Evolutionary conservation across 176 grass and related monocot genomes (phyloP), one percentile per base, ranked within the genome.

Genomic region (Musa acuminata): DNA sequence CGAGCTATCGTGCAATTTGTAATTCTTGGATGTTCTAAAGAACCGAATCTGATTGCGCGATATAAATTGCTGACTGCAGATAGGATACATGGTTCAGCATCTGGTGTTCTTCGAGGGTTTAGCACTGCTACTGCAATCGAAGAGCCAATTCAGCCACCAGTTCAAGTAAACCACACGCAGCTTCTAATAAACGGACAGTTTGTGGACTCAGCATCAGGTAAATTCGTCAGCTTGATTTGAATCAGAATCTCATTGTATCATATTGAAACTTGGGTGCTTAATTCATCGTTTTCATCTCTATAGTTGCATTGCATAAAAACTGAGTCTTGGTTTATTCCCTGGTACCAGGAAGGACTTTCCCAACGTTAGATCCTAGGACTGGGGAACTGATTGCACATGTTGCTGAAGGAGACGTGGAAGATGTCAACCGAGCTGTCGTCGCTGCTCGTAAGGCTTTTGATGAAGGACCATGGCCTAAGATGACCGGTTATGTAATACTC

Each of bases 111-210:
- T 65, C 82, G 48, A 24, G 77, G 80, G 68, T 81, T 87, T 79
- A 80, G 82, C 82, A 85, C 87, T 2, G 80, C 53, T 8, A 69
- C 77, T 24, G 85, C 77, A 2, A 21, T 76, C 23, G 90, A 93
- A 53, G 82, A 93, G 75, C 82, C 82, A 2, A 89, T 97, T 55
- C 62, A 85, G 10, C 85, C 94, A 7, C 64, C 85, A 1, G 94
- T 97, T 83, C 82, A 91, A 80, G 80, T 91, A 26, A 90, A 87
- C 60, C 55, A 91, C 84, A 93, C 85, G 13, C 78, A 89, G 79
- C 94, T 93, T 72, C 62, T 97, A 72, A 97, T 97, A 75, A 80
- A 97, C 69, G 90, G 94, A 24, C 77, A 89, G 49, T 97, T 97
- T 67, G 85, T 93, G 48, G 90, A 93, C 16, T 80, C 94, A 0